Base-by-base conservation (phyloP, 1,139 yeast genomes). In the Saccharomyces uvarum region DNA sequence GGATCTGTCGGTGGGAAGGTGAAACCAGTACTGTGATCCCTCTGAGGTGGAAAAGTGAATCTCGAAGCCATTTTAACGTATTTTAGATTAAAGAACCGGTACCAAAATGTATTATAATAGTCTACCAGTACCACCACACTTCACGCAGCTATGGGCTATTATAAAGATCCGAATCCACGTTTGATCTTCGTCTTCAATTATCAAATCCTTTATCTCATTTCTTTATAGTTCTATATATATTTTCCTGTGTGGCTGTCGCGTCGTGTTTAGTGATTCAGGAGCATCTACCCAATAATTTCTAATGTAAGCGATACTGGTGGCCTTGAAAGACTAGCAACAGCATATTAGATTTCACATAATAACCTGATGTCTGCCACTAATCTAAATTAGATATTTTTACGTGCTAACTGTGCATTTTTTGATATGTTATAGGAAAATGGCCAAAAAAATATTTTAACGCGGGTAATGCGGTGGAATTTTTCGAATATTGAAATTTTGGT, bases 11-110 rank as follows among this genome's bases (percentile, higher is more conserved):
- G 21, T 8, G 44, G 44, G 24, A 38, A 38, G 7, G 44, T 38
- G 24, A 38, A 38, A 16, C 44, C 44, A 27, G 46, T 41, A 11
- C 8, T 26, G 6, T 44, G 42, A 31, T 14, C 46, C 19, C 33
- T 48, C 21, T 51, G 56, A 4, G 58, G 53, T 6, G 60, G 60
- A 46, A 57, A 57, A 4, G 57, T 56, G 41, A 57, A 57, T 19
- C 51, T 53, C 9, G 57, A 51, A 33, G 56, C 55, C 60, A 57
- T 57, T 42, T 29, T 50, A 31, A 24, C 19, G 46, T 46, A 38
- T 33, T 29, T 31, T 21, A 31, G 14, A 19, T 21, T 9, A 27
- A 47, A 31, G 14, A 28, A 24, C 21, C 29, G 4, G 14, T 13
- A 11, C 21, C 21, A 26, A 19, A 26, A 28, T 29, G 33, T 0